These are phyloP conservation scores for Alternaria angustiovoidea DNA, from an alignment of 2,329 filamentous ascomycete species.

Conservation along the genomic window DNA sequence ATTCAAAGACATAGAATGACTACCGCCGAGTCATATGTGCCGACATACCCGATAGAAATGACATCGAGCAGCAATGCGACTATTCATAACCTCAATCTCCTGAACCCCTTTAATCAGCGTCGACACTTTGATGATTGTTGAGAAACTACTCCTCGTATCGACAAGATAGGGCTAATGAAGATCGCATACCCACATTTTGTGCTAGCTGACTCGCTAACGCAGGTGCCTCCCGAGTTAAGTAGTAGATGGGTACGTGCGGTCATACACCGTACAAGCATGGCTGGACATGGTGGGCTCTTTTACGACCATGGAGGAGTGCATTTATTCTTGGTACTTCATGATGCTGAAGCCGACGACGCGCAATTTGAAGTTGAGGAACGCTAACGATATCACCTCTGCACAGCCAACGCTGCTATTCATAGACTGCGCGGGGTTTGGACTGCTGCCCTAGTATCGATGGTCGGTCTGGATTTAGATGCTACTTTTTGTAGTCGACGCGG, in stretches of 20 bases:
- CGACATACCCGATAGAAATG: too few relatives aligned
- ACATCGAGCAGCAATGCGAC: background rate
- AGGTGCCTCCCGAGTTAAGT: background rate
- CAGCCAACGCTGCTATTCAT: background rate
- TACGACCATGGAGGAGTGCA: background rate
- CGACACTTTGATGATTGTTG: background rate
- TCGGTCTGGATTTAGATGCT: background rate
- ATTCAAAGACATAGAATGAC: background rate
- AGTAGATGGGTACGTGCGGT: background rate
- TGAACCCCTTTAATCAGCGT: background rate
- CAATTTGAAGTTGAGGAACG: background rate
- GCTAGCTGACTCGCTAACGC: background rate
- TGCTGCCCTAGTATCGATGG: background rate
- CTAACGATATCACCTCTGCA: background rate
- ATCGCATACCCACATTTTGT: background rate
- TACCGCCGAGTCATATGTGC: background rate
- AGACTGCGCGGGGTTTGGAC: background rate
- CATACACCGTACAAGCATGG: background rate
- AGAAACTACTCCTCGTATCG: constrained; percentile 2
- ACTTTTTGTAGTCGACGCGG: background rate
- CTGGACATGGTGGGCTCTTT: background rate
- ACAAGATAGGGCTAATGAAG: constrained; percentile 1
- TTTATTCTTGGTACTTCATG: background rate
- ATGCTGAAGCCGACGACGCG: background rate
- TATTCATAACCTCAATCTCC: background rate